Evolutionary conservation across 2,329 filamentous ascomycete species (phyloP), one percentile per base, ranked within the genome.

Genomic region (Leptographium radiaticola): DNA sequence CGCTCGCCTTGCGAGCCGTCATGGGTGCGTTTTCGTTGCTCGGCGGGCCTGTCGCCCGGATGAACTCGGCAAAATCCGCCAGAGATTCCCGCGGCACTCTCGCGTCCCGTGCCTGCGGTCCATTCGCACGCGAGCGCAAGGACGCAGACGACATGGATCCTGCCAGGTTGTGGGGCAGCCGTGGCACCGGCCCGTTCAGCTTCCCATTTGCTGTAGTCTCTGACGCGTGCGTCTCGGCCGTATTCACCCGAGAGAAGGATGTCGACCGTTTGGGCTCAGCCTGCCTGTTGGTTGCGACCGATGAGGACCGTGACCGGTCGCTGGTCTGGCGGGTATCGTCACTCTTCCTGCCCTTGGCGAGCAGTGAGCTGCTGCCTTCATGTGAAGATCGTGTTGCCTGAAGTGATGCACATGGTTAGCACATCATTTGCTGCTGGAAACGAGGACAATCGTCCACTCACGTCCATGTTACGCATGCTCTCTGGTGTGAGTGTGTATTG

Each of bases 31-130:
- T 13, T 15, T 39, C 12, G 30, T 54, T 49, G 40, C 70, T 71
- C n/a, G 75, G 64, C 16, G 91, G 86, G 2, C 88, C 89, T 34
- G 89, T 95, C 1, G 86, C 87, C 56, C 88, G 84, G 62, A 95
- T 88, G 65, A 95, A 96, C 56, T 94, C 86, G 25, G 89, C 87
- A 69, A 96, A 88, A 62, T 95, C 90, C 47, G 82, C 76, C 10
- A 85, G 80, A 0, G 88, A 88, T 57, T 90, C 86, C 6, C 76
- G 74, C 11, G 81, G 75, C 10, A 86, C 73, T 57, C 85, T 79
- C 2, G 89, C 83, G 59, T 95, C 89, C 58, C 89, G 79, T 30
- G 89, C 81, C 61, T 68, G 67, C 11, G 66, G 62, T 6, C 56
- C 60, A 25, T 61, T 64, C 2, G 45, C 34, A 20, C 67, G 68